phyloP scores from a whole-genome alignment of 2,329 filamentous ascomycete species.

The Aureobasidium sp. region DNA sequence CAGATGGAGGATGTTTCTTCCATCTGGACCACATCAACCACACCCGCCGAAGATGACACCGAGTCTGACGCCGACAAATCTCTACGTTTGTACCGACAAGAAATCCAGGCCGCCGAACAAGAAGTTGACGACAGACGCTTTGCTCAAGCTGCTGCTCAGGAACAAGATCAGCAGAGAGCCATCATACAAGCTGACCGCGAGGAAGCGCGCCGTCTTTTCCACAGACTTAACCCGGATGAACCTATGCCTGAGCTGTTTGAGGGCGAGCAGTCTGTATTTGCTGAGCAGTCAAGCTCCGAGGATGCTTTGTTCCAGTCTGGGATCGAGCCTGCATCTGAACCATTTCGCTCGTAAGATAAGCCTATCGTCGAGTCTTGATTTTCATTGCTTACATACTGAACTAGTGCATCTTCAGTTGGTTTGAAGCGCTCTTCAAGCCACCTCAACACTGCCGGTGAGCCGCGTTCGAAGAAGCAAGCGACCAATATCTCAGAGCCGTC shows the following conservation, averaged over 20 bases:
- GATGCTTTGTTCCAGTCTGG: not conserved
- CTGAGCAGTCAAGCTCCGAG: too few relatives aligned
- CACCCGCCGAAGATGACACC: not conserved
- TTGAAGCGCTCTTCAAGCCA: not conserved
- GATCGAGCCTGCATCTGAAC: not conserved
- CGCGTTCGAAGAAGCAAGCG: not conserved
- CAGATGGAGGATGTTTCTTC: not conserved
- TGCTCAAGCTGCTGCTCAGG: not conserved
- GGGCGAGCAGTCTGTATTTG: not conserved
- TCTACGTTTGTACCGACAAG: not conserved
- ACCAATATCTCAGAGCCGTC: rapidly evolving
- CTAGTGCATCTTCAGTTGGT: not conserved
- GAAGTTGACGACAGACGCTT: not conserved
- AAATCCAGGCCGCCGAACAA: not conserved
- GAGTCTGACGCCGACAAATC: not conserved
- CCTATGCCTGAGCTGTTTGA: not conserved
- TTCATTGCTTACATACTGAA: too few relatives aligned
- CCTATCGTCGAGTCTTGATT: not conserved
- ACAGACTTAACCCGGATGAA: not conserved
- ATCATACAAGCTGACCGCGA: not conserved
- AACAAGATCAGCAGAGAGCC: not conserved
- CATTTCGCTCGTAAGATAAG: not conserved
- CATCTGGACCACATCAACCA: not conserved
- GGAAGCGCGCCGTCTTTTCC: not conserved
- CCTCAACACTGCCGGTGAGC: not conserved